Evolutionary conservation across 352 stramenopile genomes (phyloP), one percentile per base, ranked within the genome.

Genomic region (Pythium apleroticum): DNA sequence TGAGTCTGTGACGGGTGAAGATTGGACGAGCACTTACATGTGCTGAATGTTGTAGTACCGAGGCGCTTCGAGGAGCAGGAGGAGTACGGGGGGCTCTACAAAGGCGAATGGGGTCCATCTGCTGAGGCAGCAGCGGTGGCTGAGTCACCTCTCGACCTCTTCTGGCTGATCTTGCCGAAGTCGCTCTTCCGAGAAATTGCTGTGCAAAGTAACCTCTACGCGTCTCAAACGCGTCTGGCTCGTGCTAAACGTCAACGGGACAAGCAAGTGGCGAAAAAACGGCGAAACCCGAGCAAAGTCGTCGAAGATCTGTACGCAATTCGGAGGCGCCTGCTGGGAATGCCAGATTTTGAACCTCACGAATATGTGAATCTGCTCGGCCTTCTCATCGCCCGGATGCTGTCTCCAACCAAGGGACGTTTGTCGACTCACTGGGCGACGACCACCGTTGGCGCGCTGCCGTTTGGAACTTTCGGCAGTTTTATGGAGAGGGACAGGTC

Each of bases 141-240:
- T 9, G 45, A 52, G 20, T 52, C 45, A 20, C 53, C 53, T 10
- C 7, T 59, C n/a, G n/a, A 22, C 10, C 53, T 49, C 9, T 59
- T 61, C 17, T 52, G 48, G 8, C 31, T 52, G 5, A 53, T 61
- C 39, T 30, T 61, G 9, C 55, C 55, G 2, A 30, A n/a, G 24
- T 14, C 3, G 11, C 28, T 59, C 4, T 61, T 35, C 24, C 22
- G 48, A 3, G 24, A 22, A 3, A 60, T 60, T 4, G 55, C 55
- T 20, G n/a, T 9, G 1, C 24, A 61, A 39, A 61, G 55, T 17
- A 61, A 61, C 10, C 24, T 20, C 3, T 41, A 61, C 43, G 39
- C 39, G 4, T 10, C 6, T 7, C 12, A 25, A 10, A 57, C 12
- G 7, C 14, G 45, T 19, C 1, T 31, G 33, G 20, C 22, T 5